phyloP scores from a whole-genome alignment of 2,329 filamentous ascomycete genomes.

The Cladosporium sp. region DNA sequence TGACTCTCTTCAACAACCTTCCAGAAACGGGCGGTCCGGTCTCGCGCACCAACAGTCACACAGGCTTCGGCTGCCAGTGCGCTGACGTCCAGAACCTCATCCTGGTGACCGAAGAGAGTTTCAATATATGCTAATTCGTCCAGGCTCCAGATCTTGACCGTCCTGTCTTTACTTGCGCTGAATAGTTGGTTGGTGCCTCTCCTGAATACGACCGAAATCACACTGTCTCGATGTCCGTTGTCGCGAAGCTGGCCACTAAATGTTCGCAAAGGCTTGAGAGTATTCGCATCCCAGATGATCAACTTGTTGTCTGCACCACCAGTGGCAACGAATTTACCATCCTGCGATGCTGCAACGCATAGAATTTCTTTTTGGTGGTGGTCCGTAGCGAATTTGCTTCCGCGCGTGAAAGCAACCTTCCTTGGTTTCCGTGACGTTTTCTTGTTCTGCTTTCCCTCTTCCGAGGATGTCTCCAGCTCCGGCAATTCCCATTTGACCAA shows the following conservation, averaged over 20 bases:
- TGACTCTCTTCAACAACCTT: conserved; percentile 95
- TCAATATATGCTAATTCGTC: conserved; percentile 92
- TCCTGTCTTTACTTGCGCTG: conserved; percentile 83
- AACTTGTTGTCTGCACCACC: conserved; percentile 80
- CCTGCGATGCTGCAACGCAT: conserved; percentile 78
- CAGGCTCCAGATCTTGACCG: conserved; percentile 91
- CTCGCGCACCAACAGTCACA: conserved; percentile 82
- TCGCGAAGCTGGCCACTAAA: conserved; percentile 84
- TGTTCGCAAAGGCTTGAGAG: conserved; percentile 71
- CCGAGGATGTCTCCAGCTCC: conserved; percentile 32
- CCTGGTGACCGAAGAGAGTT: conserved; percentile 93
- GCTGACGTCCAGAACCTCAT: conserved; percentile 79
- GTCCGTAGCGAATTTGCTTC: conserved; percentile 57
- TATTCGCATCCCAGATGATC: conserved; percentile 81
- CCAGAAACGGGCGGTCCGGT: conserved; percentile 89
- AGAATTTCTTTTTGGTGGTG: conserved; percentile 79
- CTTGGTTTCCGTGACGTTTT: conserved; percentile 46
- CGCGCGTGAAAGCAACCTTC: conserved; percentile 60
- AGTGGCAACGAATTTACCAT: conserved; percentile 86
- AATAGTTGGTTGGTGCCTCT: conserved; percentile 75
- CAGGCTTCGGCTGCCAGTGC: conserved; percentile 82
- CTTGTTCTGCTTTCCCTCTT: conserved; percentile 26
- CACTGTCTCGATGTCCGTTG: conserved; percentile 68
- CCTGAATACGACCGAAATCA: conserved; percentile 81
- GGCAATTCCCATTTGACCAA: conserved; percentile 88